A percentile compares a stretch with the other conserved stretches of the same genome.
These are phyloP conservation scores for Teunomyces cretensis DNA, from an alignment of 805 yeast species.

Conservation along the genomic window DNA sequence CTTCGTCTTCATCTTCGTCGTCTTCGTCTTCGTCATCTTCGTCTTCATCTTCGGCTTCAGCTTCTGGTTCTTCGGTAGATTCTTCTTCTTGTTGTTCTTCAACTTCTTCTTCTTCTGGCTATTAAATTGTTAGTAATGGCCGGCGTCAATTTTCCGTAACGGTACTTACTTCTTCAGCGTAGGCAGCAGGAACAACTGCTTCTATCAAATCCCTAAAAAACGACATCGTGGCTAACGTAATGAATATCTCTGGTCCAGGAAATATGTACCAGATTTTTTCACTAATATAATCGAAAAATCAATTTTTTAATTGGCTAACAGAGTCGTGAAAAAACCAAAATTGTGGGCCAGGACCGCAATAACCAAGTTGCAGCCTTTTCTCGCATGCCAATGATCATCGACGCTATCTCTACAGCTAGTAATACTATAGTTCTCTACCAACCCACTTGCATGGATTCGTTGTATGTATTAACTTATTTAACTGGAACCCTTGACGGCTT, in stretches of 20 bases:
- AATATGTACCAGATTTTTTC: constrained; percentile 5
- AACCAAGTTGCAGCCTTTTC: neutral
- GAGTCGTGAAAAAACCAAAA: neutral
- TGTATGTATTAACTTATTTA: constrained; percentile 4
- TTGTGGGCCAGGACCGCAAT: neutral
- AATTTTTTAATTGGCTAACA: constrained; percentile 24
- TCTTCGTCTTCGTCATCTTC: constrained; percentile 59
- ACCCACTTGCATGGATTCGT: neutral
- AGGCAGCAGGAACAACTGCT: constrained; percentile 76
- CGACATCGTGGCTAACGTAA: constrained; percentile 31
- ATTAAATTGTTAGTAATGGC: constrained; percentile 18
- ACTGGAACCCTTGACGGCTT: constrained; percentile 14
- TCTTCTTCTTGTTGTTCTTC: constrained; percentile 29
- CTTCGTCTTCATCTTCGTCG: constrained; percentile 68
- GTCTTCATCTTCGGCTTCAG: constrained; percentile 40
- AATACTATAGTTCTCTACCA: neutral
- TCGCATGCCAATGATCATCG: too few relatives aligned
- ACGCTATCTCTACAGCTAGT: too few relatives aligned
- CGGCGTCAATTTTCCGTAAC: neutral
- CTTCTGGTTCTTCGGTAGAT: constrained; percentile 26
- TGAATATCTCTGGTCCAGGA: constrained; percentile 1
- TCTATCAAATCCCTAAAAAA: constrained; percentile 76
- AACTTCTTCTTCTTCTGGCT: constrained; percentile 27
- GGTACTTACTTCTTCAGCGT: constrained; percentile 68
- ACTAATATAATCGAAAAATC: constrained; percentile 18